Conservation (phyloP, 768 basidiomycete species). For the Serendipita sp. region DNA sequence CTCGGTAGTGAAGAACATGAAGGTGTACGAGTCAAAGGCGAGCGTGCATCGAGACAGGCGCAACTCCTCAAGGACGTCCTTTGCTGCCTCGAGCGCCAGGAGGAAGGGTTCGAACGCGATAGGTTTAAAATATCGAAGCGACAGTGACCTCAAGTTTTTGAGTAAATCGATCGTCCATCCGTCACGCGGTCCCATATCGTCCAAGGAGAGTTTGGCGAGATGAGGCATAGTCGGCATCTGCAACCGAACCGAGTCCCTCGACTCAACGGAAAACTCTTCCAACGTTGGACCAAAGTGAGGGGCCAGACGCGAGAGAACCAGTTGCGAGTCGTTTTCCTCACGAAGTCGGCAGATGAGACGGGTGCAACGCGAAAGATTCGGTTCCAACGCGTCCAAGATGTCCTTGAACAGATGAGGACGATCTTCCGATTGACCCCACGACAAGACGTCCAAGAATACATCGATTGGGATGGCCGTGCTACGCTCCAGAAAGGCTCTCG, state of each 20-base stretch:
- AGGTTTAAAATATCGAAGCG: conserved; percentile 3
- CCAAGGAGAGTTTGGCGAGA: neutral
- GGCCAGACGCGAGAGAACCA: neutral
- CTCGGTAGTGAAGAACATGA: neutral
- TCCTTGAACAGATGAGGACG: neutral
- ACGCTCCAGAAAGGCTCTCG: neutral
- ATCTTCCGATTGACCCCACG: neutral
- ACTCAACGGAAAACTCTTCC: neutral
- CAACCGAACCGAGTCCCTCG: neutral
- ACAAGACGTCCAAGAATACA: neutral
- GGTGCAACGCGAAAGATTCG: neutral
- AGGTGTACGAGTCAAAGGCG: neutral
- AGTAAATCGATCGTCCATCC: neutral
- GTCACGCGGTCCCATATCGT: neutral
- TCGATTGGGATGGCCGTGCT: neutral
- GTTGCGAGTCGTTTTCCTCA: neutral
- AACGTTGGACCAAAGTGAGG: neutral
- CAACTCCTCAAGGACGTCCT: neutral
- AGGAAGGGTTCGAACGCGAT: neutral
- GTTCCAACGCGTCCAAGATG: neutral
- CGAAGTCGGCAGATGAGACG: neutral
- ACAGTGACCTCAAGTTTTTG: neutral
- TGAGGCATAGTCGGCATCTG: neutral
- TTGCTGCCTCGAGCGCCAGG: neutral
- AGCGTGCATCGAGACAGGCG: neutral